These are phyloP conservation scores for Chernovozyma aurita DNA, from an alignment of 1,139 yeast genomes.

Conservation along the genomic window DNA sequence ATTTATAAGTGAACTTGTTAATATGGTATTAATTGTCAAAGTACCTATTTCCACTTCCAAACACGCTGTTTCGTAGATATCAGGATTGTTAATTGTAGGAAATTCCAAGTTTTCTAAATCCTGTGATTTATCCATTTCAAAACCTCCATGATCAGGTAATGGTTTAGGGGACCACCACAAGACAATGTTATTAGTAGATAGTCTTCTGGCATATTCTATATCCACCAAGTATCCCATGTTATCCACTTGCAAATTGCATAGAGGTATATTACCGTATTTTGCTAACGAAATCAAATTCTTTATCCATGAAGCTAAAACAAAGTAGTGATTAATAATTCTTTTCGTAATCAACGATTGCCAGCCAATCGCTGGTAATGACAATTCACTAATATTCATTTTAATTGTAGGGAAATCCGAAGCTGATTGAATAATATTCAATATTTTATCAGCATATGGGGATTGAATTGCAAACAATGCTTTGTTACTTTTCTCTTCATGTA, in stretches of 20 bases:
- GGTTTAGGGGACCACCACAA: constrained; percentile 93
- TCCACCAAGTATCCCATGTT: constrained; percentile 80
- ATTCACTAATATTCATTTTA: constrained; percentile 51
- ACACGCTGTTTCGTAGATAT: constrained; percentile 73
- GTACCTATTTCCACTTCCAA: constrained; percentile 78
- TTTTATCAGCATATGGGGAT: constrained; percentile 55
- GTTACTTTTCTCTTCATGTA: constrained; percentile 66
- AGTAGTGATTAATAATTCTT: constrained; percentile 64
- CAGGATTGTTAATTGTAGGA: constrained; percentile 75
- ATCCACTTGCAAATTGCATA: constrained; percentile 77
- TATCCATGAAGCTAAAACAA: constrained; percentile 74
- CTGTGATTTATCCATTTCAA: constrained; percentile 54
- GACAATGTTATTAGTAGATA: constrained; percentile 61
- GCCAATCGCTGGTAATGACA: constrained; percentile 69
- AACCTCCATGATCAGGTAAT: constrained; percentile 83
- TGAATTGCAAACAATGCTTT: constrained; percentile 67
- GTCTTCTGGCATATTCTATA: constrained; percentile 76
- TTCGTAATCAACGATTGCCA: constrained; percentile 80
- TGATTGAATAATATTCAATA: constrained; percentile 40
- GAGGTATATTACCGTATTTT: constrained; percentile 72
- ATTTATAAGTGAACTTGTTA: constrained; percentile 78
- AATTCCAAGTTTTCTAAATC: constrained; percentile 62
- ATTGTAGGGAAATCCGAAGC: constrained; percentile 62
- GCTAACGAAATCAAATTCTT: constrained; percentile 63
- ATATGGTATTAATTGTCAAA: constrained; percentile 75